Evolutionary conservation across 164 flowering plant genomes (phyloP), one percentile per base, ranked within the genome.

Genomic region (Vitis vinifera): DNA sequence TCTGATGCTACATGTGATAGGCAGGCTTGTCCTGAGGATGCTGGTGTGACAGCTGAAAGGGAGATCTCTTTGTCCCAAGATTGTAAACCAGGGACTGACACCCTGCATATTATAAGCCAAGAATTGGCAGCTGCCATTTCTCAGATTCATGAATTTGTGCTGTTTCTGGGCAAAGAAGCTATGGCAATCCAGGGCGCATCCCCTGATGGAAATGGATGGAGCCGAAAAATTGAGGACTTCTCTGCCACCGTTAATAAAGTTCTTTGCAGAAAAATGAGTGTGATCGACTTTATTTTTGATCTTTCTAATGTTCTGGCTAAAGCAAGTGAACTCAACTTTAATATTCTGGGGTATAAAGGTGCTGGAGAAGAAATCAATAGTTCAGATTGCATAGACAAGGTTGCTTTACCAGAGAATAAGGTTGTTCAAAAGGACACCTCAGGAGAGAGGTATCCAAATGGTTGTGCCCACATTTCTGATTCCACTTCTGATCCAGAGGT

Each of bases 351-450:
- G 8, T 81, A 77, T 52, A 87, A 84, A 73, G 80, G 75, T 53
- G 65, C 58, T 69, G 91, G 82, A 72, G 81, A 77, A 62, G 97
- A 90, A 80, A 77, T 68, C 30, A 83, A 51, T 73, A 81, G 73
- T 73, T 82, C 91, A 68, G 97, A 88, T 78, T 91, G 94, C 74
- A 83, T 91, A 67, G 99, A 91, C 81, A 93, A 95, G 75, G 88
- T 90, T 73, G 93, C 89, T 19, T 83, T 89, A 67, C 89, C 87
- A 1, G 98, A 91, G 75, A 87, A 88, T 68, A 91, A 86, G 74
- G 75, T 69, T 16, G 73, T 82, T 55, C 80, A 81, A 59, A 80
- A 77, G 69, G 82, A 80, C 59, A 76, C 77, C 62, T 53, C 73
- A 31, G 81, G 77, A 70, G 93, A 86, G 73, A 81, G 71, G n/a